Percentiles rank a stretch among this genome's conserved stretches.
Evolutionary conservation across 2,329 filamentous ascomycete genomes (phyloP).

Genomic region (Nemania sp.): DNA sequence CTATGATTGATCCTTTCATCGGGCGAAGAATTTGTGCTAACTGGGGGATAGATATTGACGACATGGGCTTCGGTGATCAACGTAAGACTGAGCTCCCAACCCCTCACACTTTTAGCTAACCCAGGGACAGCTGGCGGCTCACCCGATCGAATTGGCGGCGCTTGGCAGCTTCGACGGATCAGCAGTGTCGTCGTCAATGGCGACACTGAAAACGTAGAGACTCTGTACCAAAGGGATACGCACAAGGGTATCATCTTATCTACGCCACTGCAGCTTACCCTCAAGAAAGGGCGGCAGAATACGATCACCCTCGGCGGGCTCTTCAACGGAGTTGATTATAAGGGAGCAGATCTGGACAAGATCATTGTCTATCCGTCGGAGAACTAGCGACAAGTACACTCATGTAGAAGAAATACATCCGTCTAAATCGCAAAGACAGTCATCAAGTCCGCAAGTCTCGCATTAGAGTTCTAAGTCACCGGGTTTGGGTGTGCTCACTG

Average conservation of each 20-base stretch:
- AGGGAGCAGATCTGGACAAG: constrained; percentile 61
- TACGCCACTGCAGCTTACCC: constrained; percentile 56
- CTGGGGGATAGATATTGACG: constrained; percentile 50
- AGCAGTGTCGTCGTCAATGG: constrained; percentile 62
- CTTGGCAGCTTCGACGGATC: constrained; percentile 62
- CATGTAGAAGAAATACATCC: no score
- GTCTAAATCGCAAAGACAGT: no score
- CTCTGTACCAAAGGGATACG: constrained; percentile 56
- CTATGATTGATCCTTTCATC: background rate
- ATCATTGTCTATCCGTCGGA: constrained; percentile 64
- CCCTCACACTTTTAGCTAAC: constrained; percentile 1
- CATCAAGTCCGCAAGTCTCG: no score
- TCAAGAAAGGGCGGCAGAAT: constrained; percentile 55
- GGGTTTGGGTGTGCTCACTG: no score
- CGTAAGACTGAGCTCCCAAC: constrained; percentile 34
- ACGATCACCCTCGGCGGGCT: constrained; percentile 61
- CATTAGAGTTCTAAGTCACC: no score
- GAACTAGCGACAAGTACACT: no score
- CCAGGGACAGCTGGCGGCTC: constrained; percentile 49
- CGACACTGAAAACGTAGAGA: constrained; percentile 53
- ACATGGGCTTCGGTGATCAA: constrained; percentile 62
- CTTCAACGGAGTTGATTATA: constrained; percentile 58
- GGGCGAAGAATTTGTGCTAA: constrained; percentile 9
- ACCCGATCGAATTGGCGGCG: constrained; percentile 62
- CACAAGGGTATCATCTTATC: constrained; percentile 64